Evolutionary conservation across 768 basidiomycete species (phyloP).

Genomic region (Dioszegia aurantiaca): DNA sequence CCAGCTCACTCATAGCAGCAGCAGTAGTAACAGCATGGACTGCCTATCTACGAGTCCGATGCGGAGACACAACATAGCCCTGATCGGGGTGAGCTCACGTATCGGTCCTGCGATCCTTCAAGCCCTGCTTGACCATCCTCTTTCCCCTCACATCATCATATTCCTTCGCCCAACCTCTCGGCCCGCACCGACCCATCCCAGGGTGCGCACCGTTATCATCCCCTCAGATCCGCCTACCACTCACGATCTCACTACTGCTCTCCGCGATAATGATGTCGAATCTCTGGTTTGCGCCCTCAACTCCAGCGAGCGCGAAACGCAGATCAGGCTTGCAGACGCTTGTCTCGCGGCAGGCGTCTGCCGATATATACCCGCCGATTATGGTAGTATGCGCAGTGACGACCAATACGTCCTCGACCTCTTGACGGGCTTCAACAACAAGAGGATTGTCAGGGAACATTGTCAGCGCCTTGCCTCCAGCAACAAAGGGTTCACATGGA

Average conservation of each 20-base stretch:
- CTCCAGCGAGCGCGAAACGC: constrained; percentile 6
- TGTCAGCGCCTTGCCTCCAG: constrained; percentile 6
- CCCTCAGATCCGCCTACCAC: constrained; percentile 63
- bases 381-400: constrained; percentile 14
- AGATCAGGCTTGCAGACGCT: constrained; percentile 17
- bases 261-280: constrained; percentile 54
- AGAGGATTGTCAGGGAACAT: constrained; percentile 13
- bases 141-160: constrained; percentile 1
- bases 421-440: constrained; percentile 14
- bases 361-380: constrained; percentile 20
- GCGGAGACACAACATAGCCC: constrained; percentile 4
- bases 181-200: constrained; percentile 1
- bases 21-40: no score
- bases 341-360: constrained; percentile 15
- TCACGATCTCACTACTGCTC: constrained; percentile 72
- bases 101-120: constrained; percentile 17
- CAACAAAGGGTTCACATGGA: constrained; percentile 18
- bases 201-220: background rate
- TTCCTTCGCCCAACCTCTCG: constrained; percentile 11
- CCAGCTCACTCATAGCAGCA: no score
- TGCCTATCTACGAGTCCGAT: background rate
- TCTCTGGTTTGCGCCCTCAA: constrained; percentile 14
- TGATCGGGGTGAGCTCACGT: constrained; percentile 17
- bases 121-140: constrained; percentile 10
- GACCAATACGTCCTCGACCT: constrained; percentile 16